These are phyloP conservation scores for Mucor velutinosus DNA, from an alignment of 371 early-diverging fungal genomes.

Conservation along the genomic window DNA sequence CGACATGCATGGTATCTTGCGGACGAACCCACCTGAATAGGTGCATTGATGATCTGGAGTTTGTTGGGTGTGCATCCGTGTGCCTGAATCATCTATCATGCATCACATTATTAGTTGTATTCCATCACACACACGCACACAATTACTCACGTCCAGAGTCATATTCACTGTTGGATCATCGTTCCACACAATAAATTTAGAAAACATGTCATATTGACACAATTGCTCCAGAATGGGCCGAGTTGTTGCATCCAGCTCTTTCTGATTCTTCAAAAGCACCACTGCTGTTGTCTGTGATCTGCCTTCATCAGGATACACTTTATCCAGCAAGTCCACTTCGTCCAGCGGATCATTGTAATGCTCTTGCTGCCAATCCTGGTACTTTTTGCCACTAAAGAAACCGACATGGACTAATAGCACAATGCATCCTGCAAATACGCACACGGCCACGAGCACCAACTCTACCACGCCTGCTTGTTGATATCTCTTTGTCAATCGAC, in stretches of 20 bases:
- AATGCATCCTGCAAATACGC: constrained; percentile 27
- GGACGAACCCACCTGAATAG: constrained; percentile 49
- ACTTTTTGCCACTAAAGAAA: constrained; percentile 50
- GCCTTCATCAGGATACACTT: constrained; percentile 61
- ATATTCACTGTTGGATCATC: constrained; percentile 54
- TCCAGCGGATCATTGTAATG: constrained; percentile 26
- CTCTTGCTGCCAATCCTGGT: constrained; percentile 47
- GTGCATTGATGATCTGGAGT: constrained; percentile 55
- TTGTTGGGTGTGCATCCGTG: constrained; percentile 39
- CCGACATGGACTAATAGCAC: constrained; percentile 45
- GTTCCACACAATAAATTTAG: constrained; percentile 62
- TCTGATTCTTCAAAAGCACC: constrained; percentile 27
- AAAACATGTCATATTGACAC: constrained; percentile 65
- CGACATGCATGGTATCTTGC: constrained; percentile 67
- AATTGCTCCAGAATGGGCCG: constrained; percentile 52
- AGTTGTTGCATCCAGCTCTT: constrained; percentile 33
- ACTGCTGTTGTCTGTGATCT: constrained; percentile 55
- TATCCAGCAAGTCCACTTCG: constrained; percentile 50
- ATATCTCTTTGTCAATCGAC: constrained; percentile 32
- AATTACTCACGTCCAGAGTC: constrained; percentile 45
- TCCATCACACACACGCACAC: background rate
- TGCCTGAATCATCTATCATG: constrained; percentile 28
- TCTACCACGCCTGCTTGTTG: constrained; percentile 28
- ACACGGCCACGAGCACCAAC: constrained; percentile 4
- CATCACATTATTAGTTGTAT: background rate